Percentiles rank a stretch among this genome's conserved stretches.
Evolutionary conservation across 805 yeast genomes (phyloP).

Genomic region (Yarrowia porcina): DNA sequence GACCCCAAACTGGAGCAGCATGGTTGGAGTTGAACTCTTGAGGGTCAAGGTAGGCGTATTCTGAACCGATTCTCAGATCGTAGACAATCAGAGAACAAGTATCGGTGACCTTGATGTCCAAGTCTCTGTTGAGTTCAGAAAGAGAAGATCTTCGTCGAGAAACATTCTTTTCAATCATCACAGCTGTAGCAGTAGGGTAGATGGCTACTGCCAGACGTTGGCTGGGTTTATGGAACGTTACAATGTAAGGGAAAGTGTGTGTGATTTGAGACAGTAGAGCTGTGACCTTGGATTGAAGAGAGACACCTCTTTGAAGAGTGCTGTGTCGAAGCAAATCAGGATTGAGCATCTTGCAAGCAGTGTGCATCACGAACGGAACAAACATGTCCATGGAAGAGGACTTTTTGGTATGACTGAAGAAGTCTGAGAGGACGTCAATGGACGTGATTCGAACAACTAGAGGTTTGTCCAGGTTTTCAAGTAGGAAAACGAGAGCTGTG

Average conservation of each 20-base stretch:
- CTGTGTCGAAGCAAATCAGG: neutral
- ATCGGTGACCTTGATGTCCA: conserved; percentile 16
- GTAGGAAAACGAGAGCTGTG: neutral
- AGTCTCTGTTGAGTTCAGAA: conserved; percentile 9
- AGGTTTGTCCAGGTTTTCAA: neutral
- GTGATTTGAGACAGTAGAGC: neutral
- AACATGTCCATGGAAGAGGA: conserved; percentile 18
- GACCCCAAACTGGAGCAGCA: conserved; percentile 10
- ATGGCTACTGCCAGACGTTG: conserved; percentile 21
- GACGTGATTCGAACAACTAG: neutral
- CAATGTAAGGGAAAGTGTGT: neutral
- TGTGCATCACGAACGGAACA: conserved; percentile 15
- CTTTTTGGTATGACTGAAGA: neutral
- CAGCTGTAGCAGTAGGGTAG: conserved; percentile 1
- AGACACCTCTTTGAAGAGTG: neutral
- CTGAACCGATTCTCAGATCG: conserved; percentile 10
- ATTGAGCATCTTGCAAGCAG: conserved; percentile 10
- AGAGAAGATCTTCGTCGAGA: conserved; percentile 16
- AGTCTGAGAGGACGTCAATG: neutral
- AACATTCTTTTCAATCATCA: conserved; percentile 2
- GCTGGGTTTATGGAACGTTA: conserved; percentile 20
- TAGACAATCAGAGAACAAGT: conserved; percentile 11
- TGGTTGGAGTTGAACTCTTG: conserved; percentile 22
- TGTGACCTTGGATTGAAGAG: conserved; percentile 7
- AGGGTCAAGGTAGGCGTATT: conserved; percentile 15